phyloP scores from a whole-genome alignment of 2,329 filamentous ascomycete species.

The Endoconidiophora polonica region DNA sequence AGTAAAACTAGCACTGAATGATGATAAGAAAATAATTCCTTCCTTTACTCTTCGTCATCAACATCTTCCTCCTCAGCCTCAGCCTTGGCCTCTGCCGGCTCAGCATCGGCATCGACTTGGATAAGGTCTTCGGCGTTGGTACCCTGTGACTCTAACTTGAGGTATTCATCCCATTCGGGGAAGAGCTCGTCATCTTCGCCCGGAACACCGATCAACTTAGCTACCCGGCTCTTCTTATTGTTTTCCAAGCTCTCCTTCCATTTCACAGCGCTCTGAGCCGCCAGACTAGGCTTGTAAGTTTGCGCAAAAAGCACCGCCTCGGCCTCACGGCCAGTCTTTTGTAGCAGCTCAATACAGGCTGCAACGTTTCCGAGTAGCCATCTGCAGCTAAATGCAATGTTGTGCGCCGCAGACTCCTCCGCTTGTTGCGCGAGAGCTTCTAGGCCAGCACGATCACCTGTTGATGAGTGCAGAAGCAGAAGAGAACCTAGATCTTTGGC shows the following conservation, averaged over 20 bases:
- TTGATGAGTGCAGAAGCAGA: conserved; percentile 75
- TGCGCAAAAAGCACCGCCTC: conserved; percentile 87
- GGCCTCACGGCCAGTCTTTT: conserved; percentile 59
- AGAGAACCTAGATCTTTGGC: conserved; percentile 83
- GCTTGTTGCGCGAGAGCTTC: conserved; percentile 57
- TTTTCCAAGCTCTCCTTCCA: conserved; percentile 82
- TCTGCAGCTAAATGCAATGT: conserved; percentile 78
- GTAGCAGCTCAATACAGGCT: conserved; percentile 63
- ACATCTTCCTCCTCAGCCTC: conserved; percentile 12
- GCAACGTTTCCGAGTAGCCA: conserved; percentile 78
- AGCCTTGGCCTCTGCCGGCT: conserved; percentile 16
- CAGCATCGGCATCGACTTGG: conserved; percentile 33
- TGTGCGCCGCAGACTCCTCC: conserved; percentile 62
- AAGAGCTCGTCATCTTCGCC: conserved; percentile 77
- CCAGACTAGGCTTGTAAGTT: conserved; percentile 78
- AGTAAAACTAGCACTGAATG: conserved; percentile 2
- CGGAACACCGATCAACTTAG: conserved; percentile 67
- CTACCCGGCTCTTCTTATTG: conserved; percentile 68
- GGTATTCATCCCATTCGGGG: conserved; percentile 87
- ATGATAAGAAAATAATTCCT: background rate
- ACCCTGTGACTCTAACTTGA: conserved; percentile 63
- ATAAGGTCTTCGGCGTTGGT: conserved; percentile 17
- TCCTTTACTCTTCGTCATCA: conserved; percentile 1
- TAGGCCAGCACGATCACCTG: conserved; percentile 61
- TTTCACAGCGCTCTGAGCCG: conserved; percentile 46